Base-by-base conservation (phyloP, 2,329 filamentous ascomycete genomes). In the Diaporthe sp. region DNA sequence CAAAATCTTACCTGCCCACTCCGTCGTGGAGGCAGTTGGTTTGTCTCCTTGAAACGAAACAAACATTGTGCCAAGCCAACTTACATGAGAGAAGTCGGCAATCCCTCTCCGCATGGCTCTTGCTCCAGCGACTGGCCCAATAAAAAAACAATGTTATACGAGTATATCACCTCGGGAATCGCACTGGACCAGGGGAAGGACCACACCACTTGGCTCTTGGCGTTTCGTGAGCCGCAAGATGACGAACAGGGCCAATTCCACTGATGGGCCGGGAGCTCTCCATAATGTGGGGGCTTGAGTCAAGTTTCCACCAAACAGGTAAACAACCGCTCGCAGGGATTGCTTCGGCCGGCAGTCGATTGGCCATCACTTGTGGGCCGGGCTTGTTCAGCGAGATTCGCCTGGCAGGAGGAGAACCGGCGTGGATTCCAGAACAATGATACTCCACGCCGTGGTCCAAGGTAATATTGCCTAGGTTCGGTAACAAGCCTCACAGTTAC, bases 221-320 rank as follows among this genome's bases (percentile, higher is more conserved):
- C 59, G 39, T 65, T 65, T 65, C 59, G 59, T 65, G 59, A 65
- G 59, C 59, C 59, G 59, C 59, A 65, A 65, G 25, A 65, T 65
- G 59, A 65, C 59, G 59, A 65, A 35, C 59, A 47, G 39, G 59
- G 59, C 30, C 25, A 65, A 32, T 65, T 65, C 27, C 25, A 65
- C 59, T 30, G 27, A 32, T 35, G 59, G 59, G 59, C 42, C 59
- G 25, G 39, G 27, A 32, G 27, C 32, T 65, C 3, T 17, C 39
- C 59, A 65, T 47, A 35, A 25, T 65, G 39, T 44, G 59, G 59
- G 39, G 39, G 9, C 15, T 4, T 39, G 1, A 19, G 13, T 32
- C 1, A 32, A 32, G 39, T 47, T 63, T 65, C 39, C 39, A 47
- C 59, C 59, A 65, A 32, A 47, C 25, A 47, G 27, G 39, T 47